Evolutionary conservation across 495 filamentous ascomycete species (phyloP).

Genomic region (Trichoderma erinaceum): DNA sequence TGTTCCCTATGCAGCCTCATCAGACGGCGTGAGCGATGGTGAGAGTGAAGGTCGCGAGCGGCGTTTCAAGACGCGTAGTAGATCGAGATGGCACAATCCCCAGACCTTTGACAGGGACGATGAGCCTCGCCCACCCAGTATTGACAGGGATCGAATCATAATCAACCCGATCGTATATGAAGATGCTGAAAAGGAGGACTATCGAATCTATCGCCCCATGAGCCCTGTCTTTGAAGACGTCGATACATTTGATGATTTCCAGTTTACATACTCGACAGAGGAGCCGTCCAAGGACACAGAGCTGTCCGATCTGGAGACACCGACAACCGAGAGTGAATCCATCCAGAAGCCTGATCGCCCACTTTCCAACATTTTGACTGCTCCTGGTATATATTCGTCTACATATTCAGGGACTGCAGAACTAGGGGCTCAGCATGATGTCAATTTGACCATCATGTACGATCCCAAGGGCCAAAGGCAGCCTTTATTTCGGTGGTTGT

Average conservation of each 20-base stretch:
- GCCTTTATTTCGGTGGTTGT: constrained; percentile 31
- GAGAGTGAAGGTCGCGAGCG: background rate
- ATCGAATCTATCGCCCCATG: background rate
- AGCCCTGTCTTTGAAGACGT: background rate
- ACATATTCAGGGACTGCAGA: constrained; percentile 27
- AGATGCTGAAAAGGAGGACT: background rate
- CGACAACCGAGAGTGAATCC: background rate
- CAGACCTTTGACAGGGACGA: background rate
- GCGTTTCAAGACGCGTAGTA: background rate
- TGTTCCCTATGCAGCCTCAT: background rate
- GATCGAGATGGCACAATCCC: no score
- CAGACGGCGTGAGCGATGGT: background rate
- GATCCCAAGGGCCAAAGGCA: constrained; percentile 19
- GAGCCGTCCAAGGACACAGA: background rate
- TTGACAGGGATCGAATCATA: background rate
- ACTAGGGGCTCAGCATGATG: constrained; percentile 23
- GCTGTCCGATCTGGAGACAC: background rate
- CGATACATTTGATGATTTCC: background rate
- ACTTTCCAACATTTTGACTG: background rate
- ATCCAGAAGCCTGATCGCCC: background rate
- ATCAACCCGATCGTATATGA: background rate
- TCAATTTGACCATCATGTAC: constrained; percentile 22
- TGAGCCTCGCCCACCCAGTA: background rate
- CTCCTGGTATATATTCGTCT: constrained; percentile 20
- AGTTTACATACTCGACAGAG: background rate